A percentile compares a stretch with the other conserved stretches of the same genome.
These are phyloP conservation scores for Suillus discolor DNA, from an alignment of 768 basidiomycete species.

Conservation along the genomic window DNA sequence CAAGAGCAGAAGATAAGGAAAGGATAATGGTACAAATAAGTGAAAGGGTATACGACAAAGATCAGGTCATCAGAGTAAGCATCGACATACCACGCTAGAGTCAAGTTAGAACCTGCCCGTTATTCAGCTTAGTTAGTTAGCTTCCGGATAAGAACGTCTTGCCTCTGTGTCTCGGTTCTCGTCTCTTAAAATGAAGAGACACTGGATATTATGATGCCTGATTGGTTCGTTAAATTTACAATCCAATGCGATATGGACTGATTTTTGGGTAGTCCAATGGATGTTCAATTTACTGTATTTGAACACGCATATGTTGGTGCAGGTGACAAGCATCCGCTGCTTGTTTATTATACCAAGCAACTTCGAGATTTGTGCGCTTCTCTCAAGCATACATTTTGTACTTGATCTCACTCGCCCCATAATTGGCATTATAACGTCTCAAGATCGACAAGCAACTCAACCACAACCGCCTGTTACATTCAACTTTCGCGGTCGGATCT, in stretches of 20 bases:
- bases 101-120: too few relatives aligned
- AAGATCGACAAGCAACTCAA: slow-evolving; percentile 32
- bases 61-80: too few relatives aligned
- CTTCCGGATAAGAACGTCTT: too few relatives aligned
- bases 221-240: slow-evolving; percentile 43
- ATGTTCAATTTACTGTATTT: slow-evolving; percentile 52
- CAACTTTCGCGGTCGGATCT: slow-evolving; percentile 37
- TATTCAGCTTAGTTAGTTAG: too few relatives aligned
- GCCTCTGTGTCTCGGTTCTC: too few relatives aligned
- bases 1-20: too few relatives aligned
- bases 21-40: too few relatives aligned
- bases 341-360: slow-evolving; percentile 43
- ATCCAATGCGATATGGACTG: slow-evolving; percentile 9
- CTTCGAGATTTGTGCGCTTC: slow-evolving; percentile 47
- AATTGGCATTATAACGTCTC: slow-evolving; percentile 36
- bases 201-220: slow-evolving; percentile 57
- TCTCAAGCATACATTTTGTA: not conserved
- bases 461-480: slow-evolving; percentile 53
- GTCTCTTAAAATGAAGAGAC: too few relatives aligned
- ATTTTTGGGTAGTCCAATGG: slow-evolving; percentile 48
- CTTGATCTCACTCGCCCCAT: slow-evolving; percentile 12
- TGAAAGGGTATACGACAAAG: too few relatives aligned
- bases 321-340: slow-evolving; percentile 38
- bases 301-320: slow-evolving; percentile 30
- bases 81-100: too few relatives aligned